Evolutionary conservation across 1,284 basidiomycete genomes (phyloP).

Genomic region (Tilletia walkeri): DNA sequence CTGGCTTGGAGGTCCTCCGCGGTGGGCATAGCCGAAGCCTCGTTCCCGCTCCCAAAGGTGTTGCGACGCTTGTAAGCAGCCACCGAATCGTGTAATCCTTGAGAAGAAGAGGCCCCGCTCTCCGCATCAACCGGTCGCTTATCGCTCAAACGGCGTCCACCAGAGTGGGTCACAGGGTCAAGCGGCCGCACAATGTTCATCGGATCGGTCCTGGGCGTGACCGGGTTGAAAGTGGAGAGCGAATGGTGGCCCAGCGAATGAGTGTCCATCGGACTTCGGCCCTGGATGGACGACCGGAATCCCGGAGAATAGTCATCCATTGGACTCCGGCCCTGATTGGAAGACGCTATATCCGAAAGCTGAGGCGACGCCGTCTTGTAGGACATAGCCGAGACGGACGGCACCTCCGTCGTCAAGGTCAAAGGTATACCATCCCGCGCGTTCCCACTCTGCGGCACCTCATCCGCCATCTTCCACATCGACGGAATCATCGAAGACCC

Average conservation of each 20-base stretch:
- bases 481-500: not conserved
- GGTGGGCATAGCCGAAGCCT: not conserved
- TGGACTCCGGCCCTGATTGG: not conserved
- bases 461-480: not conserved
- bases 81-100: not conserved
- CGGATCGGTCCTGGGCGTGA: not conserved
- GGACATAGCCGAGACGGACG: not conserved
- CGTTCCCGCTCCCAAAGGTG: conserved; percentile 6
- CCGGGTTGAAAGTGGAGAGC: not conserved
- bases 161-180: not conserved
- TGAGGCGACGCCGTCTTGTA: not conserved
- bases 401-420: not conserved
- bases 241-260: not conserved
- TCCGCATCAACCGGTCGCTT: not conserved
- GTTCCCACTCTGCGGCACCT: not conserved
- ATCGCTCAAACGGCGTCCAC: not conserved
- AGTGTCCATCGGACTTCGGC: not conserved
- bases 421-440: not conserved
- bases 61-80: not conserved
- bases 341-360: not conserved
- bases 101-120: not conserved
- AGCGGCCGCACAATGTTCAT: not conserved
- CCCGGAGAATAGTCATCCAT: not conserved
- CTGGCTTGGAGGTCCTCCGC: not conserved
- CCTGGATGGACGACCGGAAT: not conserved